Base-by-base conservation (phyloP, 2,329 filamentous ascomycete genomes). In the Didymella arachidicola region DNA sequence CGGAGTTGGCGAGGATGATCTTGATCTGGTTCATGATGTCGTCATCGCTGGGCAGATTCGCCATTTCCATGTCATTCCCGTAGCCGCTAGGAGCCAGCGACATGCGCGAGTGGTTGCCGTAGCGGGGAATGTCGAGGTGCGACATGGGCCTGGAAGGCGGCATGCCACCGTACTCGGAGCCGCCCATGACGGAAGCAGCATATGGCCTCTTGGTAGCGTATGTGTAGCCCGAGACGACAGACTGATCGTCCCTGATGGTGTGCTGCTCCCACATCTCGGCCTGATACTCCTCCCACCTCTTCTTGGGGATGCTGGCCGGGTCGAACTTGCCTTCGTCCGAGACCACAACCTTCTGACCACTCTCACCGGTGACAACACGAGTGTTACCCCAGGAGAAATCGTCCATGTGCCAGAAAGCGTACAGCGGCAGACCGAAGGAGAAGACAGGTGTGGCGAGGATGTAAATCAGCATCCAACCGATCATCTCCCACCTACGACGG, bases 301-400 rank as follows among this genome's bases (percentile, higher is more conserved):
- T 99, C 80, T 92, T 91, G 19, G 95, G 95, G 67, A 99, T 98
- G 36, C 89, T 91, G 45, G 85, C 83, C 14, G 95, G 94, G 74
- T 99, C 95, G 74, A 98, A 99, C 78, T 97, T 97, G 82, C 95
- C 95, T 80, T 99, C 95, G 76, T 99, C 95, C 1, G 93, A 92
- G 66, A 99, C 89, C 68, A 99, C 87, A 62, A 98, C 82, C 83
- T 97, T 94, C 76, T 92, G 89, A 64, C 95, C 95, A 77, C 89
- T 89, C 76, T 99, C 95, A 75, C 95, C 95, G 7, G 91, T 95
- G 64, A 99, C 93, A 57, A 99, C 87, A 87, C 95, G 94, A 39
- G 95, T 99, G 79, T 97, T 99, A 79, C 95, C 95, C 95, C 95
- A 99, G 71, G 90, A 91, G 86, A 99, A 99, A 80, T 99, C 95